Conservation (phyloP, 805 yeast species). For the Wickerhamomyces silvicola region DNA sequence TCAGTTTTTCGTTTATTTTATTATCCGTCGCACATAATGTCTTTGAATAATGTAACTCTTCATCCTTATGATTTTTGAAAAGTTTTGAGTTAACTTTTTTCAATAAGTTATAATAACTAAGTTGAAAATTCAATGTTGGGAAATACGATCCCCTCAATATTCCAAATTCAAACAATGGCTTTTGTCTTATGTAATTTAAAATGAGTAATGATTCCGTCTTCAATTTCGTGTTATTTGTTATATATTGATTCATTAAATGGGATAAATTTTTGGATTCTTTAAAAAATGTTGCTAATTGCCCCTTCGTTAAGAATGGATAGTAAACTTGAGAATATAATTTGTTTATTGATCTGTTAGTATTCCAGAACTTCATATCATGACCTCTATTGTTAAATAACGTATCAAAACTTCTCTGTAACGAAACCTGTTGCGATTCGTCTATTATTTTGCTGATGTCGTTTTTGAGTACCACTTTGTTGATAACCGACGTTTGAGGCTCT, state of each 20-base stretch:
- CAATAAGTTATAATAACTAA: conserved; percentile 7
- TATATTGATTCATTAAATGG: conserved; percentile 75
- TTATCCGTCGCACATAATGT: conserved; percentile 8
- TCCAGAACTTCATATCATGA: not conserved
- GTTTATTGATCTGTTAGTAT: conserved; percentile 1
- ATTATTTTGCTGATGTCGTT: conserved; percentile 9
- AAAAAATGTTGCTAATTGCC: conserved; percentile 8
- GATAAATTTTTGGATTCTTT: conserved; percentile 45
- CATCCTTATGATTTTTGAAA: conserved; percentile 9
- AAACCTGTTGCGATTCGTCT: conserved; percentile 1
- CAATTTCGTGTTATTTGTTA: conserved; percentile 72
- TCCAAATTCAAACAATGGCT: conserved; percentile 13
- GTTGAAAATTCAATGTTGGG: conserved; percentile 10
- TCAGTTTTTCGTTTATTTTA: conserved; percentile 4
- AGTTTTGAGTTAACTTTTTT: conserved; percentile 5
- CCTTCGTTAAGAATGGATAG: conserved; percentile 15
- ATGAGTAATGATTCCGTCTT: too few species aligned
- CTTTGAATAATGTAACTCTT: conserved; percentile 8
- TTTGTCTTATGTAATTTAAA: conserved; percentile 4
- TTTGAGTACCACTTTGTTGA: conserved; percentile 13
- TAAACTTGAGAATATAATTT: conserved; percentile 13
- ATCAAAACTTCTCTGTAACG: conserved; percentile 14
- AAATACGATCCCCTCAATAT: conserved; percentile 16
- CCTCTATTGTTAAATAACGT: conserved; percentile 1
- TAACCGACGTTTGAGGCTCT: conserved; percentile 12